phyloP scores from a whole-genome alignment of 2,329 filamentous ascomycete genomes.

The Camptophora hylomeconis region DNA sequence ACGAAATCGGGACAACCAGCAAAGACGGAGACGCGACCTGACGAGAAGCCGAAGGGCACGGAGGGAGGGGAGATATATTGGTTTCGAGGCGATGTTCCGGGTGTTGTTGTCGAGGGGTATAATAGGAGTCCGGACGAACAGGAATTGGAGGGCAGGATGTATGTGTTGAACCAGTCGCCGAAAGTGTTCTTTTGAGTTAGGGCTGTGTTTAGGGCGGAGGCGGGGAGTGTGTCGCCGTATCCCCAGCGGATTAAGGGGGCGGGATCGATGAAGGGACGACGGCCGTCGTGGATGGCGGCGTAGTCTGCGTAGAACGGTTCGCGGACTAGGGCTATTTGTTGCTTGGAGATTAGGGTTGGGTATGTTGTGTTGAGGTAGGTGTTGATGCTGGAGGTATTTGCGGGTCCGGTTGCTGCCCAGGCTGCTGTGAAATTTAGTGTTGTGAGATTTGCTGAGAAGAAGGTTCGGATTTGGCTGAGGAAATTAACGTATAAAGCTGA shows the following conservation, averaged over 20 bases:
- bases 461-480: too few species aligned
- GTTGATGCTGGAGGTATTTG: too few species aligned
- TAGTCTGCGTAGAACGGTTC: conserved; percentile 20
- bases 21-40: not conserved
- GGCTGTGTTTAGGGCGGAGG: conserved; percentile 17
- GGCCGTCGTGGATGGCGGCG: conserved; percentile 14
- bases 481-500: too few species aligned
- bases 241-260: conserved; percentile 14
- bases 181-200: conserved; percentile 22
- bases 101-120: too few species aligned
- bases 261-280: conserved; percentile 21
- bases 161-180: conserved; percentile 22
- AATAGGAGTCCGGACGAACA: too few species aligned
- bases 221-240: conserved; percentile 8
- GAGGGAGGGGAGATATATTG: conserved; percentile 6
- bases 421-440: too few species aligned
- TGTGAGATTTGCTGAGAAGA: too few species aligned
- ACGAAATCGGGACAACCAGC: conserved; percentile 6
- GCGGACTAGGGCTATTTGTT: conserved; percentile 10
- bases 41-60: conserved; percentile 3
- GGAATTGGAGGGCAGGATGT: conserved; percentile 15
- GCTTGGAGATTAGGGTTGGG: not conserved
- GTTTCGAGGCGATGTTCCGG: conserved; percentile 5
- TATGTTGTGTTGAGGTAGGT: too few species aligned
- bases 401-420: too few species aligned